Evolutionary conservation across 495 filamentous ascomycete species (phyloP).

Genomic region (Trichoderma virens): DNA sequence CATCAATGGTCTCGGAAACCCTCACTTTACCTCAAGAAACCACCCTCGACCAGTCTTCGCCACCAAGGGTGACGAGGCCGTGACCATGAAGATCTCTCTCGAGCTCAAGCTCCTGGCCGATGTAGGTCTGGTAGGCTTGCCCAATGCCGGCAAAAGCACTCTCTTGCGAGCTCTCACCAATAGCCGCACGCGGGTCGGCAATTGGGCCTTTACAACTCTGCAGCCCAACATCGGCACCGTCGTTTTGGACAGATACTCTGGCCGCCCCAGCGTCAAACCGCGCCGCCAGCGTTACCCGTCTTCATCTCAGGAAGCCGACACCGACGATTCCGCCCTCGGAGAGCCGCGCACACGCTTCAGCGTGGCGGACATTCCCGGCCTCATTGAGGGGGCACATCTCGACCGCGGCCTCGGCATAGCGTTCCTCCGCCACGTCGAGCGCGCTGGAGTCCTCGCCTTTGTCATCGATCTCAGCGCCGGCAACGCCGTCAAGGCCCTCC

Average conservation of each 20-base stretch:
- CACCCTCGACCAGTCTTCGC: conserved; percentile 74
- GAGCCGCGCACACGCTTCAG: conserved; percentile 69
- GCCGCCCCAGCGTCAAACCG: conserved; percentile 42
- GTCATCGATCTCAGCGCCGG: conserved; percentile 79
- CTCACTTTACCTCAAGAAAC: conserved; percentile 72
- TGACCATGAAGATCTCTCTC: conserved; percentile 71
- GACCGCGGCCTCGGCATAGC: conserved; percentile 87
- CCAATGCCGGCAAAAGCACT: conserved; percentile 94
- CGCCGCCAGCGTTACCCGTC: conserved; percentile 22
- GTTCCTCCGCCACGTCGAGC: conserved; percentile 90
- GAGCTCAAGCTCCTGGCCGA: conserved; percentile 94
- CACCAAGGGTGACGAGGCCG: conserved; percentile 72
- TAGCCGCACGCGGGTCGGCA: conserved; percentile 78
- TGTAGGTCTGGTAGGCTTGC: conserved; percentile 86
- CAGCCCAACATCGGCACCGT: conserved; percentile 93
- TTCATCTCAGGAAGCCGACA: conserved; percentile 17
- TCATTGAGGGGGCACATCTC: conserved; percentile 84
- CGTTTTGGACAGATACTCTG: conserved; percentile 73
- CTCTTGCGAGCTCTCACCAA: conserved; percentile 78
- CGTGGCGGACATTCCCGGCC: conserved; percentile 90
- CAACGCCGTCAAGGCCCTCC: conserved; percentile 68
- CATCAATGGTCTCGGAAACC: conserved; percentile 84
- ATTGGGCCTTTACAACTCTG: conserved; percentile 96
- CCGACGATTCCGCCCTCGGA: conserved; percentile 27
- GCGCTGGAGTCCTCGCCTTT: conserved; percentile 86